These are phyloP conservation scores for Cordyceps pruinosa DNA, from an alignment of 2,329 filamentous ascomycete species.

Conservation along the genomic window DNA sequence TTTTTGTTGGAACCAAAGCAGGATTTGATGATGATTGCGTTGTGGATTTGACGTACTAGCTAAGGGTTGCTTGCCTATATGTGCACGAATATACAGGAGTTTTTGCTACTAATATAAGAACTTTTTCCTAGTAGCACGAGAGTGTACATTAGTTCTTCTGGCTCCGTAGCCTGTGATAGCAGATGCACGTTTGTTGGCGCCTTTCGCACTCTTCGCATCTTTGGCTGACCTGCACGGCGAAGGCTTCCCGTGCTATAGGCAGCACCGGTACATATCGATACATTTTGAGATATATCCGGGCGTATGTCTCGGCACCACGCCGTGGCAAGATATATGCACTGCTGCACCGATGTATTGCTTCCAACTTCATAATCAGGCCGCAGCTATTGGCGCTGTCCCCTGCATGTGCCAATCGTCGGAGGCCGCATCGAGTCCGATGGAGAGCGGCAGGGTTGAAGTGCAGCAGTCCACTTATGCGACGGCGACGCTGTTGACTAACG, in stretches of 20 bases:
- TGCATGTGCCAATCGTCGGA: background rate
- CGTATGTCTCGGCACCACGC: too few relatives aligned
- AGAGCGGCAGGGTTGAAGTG: background rate
- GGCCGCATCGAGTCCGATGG: background rate
- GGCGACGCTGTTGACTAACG: background rate
- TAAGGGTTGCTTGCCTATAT: background rate
- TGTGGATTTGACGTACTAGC: slow-evolving; percentile 1
- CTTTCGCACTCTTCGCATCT: too few relatives aligned
- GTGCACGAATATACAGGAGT: background rate
- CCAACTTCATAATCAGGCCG: background rate
- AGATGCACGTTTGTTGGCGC: too few relatives aligned
- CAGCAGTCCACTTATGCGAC: background rate
- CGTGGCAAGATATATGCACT: too few relatives aligned
- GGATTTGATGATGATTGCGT: background rate
- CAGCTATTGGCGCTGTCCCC: background rate
- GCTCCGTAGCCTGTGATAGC: too few relatives aligned
- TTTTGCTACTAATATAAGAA: background rate
- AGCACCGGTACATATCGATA: too few relatives aligned
- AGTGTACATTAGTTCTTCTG: too few relatives aligned
- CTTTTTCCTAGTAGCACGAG: too few relatives aligned
- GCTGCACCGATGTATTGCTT: background rate
- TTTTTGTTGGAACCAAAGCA: slow-evolving; percentile 4
- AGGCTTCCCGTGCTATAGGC: too few relatives aligned
- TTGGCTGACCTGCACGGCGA: too few relatives aligned
- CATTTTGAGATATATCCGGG: too few relatives aligned